These are phyloP conservation scores for Cladosporium austrohemisphaericum DNA, from an alignment of 2,329 filamentous ascomycete species.

Conservation along the genomic window DNA sequence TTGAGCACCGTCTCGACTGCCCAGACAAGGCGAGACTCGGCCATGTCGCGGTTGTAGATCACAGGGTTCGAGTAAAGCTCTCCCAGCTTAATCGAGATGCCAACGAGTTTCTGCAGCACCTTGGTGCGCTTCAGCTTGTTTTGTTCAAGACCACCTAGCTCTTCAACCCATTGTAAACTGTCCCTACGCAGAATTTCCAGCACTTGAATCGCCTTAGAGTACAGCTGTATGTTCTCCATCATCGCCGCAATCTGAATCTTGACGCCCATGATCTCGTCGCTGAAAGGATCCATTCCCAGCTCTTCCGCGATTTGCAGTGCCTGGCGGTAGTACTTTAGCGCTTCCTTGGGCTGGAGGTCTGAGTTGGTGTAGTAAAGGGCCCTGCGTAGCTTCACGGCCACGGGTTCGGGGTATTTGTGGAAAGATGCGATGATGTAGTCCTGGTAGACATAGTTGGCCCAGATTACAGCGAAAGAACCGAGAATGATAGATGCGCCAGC, in stretches of 20 bases:
- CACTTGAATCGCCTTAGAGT: slow-evolving; percentile 68
- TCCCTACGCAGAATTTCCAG: slow-evolving; percentile 73
- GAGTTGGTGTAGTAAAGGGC: slow-evolving; percentile 85
- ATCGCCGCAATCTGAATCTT: slow-evolving; percentile 76
- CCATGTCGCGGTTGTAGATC: slow-evolving; percentile 67
- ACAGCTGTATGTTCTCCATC: slow-evolving; percentile 72
- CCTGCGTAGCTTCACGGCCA: slow-evolving; percentile 73
- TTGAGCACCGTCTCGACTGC: slow-evolving; percentile 75
- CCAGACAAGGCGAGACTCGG: slow-evolving; percentile 72
- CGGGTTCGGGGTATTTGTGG: slow-evolving; percentile 61
- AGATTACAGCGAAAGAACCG: slow-evolving; percentile 39
- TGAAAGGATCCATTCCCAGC: slow-evolving; percentile 78
- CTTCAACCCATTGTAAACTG: slow-evolving; percentile 52
- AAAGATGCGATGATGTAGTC: slow-evolving; percentile 47
- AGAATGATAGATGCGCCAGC: slow-evolving; percentile 32
- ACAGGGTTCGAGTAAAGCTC: slow-evolving; percentile 76
- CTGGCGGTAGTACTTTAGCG: slow-evolving; percentile 77
- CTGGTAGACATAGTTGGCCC: slow-evolving; percentile 46
- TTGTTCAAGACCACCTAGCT: slow-evolving; percentile 40
- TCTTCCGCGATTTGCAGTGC: slow-evolving; percentile 72
- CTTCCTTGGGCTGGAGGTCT: slow-evolving; percentile 67
- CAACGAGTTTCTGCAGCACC: slow-evolving; percentile 69
- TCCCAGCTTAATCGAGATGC: slow-evolving; percentile 77
- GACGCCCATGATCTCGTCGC: slow-evolving; percentile 85
- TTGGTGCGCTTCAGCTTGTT: slow-evolving; percentile 56